Evolutionary conservation across 495 filamentous ascomycete species (phyloP), one percentile per base, ranked within the genome.

Genomic region (Trichoderma parareesei): DNA sequence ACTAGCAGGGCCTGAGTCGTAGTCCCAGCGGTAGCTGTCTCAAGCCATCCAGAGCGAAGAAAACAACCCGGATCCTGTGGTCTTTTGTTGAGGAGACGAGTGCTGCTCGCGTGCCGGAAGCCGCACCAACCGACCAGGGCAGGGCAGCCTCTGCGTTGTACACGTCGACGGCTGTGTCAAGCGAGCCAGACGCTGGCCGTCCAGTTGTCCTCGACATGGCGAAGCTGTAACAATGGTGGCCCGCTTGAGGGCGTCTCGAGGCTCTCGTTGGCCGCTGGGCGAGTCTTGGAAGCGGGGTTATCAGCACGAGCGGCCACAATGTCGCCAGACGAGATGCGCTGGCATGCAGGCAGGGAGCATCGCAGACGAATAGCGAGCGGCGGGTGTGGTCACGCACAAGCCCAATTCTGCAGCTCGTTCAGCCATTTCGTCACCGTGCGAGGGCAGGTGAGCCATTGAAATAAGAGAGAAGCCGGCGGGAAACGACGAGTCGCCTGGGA

Each of bases 271-370:
- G 53, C 53, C 53, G 53, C 53, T 57, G 35, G 49, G 7, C 35
- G 53, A 57, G 53, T 37, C 27, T 57, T 57, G 53, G 53, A 57
- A 57, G 53, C 53, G 53, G 53, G 53, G 53, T 57, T 57, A 57
- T 37, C 53, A 57, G 53, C 53, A 57, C 53, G 20, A 57, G 27
- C 33, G 33, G 20, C 27, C 53, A 57, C 35, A 57, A 57, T 57
- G 53, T n/a, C 53, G 27, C 53, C 27, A 57, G 53, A 57, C 48
- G 20, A 57, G 53, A 57, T 57, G 53, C 53, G 53, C 53, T 57
- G 53, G 53, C 53, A 57, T 57, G 53, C 53, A 57, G 53, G 53
- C 53, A 37, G 33, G 53, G 53, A 57, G 53, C 20, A 27, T 37
- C 53, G 53, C 53, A 57, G 53, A 57, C 53, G 53, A 57, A 57